Conservation (phyloP, 2,329 filamentous ascomycete genomes). For the Aspergillus unguis region DNA sequence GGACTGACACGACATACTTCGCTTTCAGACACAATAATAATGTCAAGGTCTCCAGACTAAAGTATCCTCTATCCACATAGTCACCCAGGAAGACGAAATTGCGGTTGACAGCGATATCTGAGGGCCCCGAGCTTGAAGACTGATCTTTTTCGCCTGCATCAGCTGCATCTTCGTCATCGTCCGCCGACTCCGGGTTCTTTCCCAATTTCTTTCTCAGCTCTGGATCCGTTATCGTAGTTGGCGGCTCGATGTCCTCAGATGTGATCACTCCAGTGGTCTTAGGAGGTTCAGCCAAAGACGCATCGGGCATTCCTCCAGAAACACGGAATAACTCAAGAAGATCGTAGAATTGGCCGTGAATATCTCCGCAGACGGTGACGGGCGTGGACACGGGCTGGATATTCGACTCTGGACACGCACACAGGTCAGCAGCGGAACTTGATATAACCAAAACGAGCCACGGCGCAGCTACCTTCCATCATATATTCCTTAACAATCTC, state of each 20-base stretch:
- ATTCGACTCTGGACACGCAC: slow-evolving; percentile 71
- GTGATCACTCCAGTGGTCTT: slow-evolving; percentile 72
- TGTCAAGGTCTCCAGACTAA: slow-evolving; percentile 70
- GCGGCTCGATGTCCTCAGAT: slow-evolving; percentile 88
- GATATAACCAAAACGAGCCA: neutral
- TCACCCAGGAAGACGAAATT: slow-evolving; percentile 73
- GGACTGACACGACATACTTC: slow-evolving; percentile 38
- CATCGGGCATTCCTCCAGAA: slow-evolving; percentile 92
- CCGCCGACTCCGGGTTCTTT: slow-evolving; percentile 43
- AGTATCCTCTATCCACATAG: slow-evolving; percentile 72
- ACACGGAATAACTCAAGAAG: slow-evolving; percentile 95
- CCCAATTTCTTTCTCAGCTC: slow-evolving; percentile 78
- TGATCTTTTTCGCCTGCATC: slow-evolving; percentile 22
- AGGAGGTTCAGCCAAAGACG: slow-evolving; percentile 66
- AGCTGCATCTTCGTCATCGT: slow-evolving; percentile 30
- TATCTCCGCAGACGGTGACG: slow-evolving; percentile 95
- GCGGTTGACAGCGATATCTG: slow-evolving; percentile 51
- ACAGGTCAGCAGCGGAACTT: slow-evolving; percentile 12
- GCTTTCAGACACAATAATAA: slow-evolving; percentile 70
- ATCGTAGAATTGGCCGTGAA: slow-evolving; percentile 98
- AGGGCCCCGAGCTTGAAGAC: slow-evolving; percentile 30
- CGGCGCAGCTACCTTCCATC: slow-evolving; percentile 73
- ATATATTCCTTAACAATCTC: slow-evolving; percentile 98
- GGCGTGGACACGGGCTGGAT: slow-evolving; percentile 97
- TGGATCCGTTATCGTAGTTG: slow-evolving; percentile 81